phyloP scores from a whole-genome alignment of 495 filamentous ascomycete species.

The Xylaria castorea region DNA sequence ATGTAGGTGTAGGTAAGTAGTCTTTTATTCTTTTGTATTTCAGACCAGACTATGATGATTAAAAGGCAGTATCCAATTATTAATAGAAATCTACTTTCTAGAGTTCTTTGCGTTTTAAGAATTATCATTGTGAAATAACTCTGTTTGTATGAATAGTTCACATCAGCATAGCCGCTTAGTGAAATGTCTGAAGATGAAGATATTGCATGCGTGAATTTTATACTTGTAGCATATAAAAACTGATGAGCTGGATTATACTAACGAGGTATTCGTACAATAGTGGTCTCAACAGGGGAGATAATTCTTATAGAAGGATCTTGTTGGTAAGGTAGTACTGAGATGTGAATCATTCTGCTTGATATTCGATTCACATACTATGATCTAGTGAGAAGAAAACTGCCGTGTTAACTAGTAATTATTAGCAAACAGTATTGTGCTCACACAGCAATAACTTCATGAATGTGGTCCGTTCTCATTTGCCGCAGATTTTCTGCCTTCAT shows the following conservation, averaged over 20 bases:
- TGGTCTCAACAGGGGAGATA: no score
- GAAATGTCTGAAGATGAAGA: no score
- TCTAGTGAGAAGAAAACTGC: slow-evolving; percentile 1
- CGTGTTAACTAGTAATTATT: not conserved
- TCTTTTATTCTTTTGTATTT: not conserved
- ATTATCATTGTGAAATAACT: no score
- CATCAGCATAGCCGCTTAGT: no score
- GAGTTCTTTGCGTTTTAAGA: no score
- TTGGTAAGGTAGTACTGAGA: no score
- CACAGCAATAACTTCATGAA: not conserved
- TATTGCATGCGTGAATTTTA: no score
- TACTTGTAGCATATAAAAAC: no score
- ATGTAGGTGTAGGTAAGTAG: not conserved
- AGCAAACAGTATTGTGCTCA: not conserved
- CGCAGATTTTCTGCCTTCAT: not conserved
- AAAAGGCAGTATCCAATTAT: not conserved
- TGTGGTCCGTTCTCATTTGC: not conserved
- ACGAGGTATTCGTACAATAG: no score
- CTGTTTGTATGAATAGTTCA: no score
- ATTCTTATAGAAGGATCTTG: no score
- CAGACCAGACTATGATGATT: not conserved
- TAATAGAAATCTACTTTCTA: not conserved
- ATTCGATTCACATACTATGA: not conserved
- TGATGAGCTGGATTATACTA: no score
- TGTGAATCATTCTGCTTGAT: not conserved